These are phyloP conservation scores for Chrysoporthe deuterocubensis DNA, from an alignment of 2,329 filamentous ascomycete species.

Conservation along the genomic window DNA sequence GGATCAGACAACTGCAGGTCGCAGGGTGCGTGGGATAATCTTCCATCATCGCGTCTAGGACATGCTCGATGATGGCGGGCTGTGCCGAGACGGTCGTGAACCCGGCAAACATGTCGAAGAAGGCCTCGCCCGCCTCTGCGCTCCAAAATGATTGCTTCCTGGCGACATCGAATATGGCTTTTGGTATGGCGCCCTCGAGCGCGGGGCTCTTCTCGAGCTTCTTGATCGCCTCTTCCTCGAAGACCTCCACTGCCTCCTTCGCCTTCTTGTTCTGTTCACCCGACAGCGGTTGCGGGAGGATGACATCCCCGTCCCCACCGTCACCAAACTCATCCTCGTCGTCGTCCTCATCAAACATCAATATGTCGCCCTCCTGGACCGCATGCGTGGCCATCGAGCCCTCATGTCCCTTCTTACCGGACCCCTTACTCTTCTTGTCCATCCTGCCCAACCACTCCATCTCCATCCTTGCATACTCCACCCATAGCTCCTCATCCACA, in stretches of 20 bases:
- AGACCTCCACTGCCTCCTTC: conserved; percentile 46
- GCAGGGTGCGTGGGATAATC: conserved; percentile 63
- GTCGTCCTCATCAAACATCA: conserved; percentile 50
- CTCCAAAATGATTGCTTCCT: conserved; percentile 76
- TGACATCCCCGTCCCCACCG: conserved; percentile 44
- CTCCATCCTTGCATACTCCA: conserved; percentile 89
- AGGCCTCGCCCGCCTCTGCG: conserved; percentile 68
- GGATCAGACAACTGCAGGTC: conserved; percentile 72
- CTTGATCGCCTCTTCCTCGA: conserved; percentile 49
- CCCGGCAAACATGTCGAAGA: conserved; percentile 77
- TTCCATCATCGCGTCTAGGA: conserved; percentile 67
- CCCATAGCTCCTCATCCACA: conserved; percentile 73
- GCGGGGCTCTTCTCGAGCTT: conserved; percentile 77
- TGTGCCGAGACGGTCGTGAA: conserved; percentile 72
- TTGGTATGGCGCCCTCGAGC: conserved; percentile 88
- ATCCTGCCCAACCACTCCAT: conserved; percentile 90
- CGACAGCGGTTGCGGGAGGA: conserved; percentile 50
- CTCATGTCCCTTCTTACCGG: conserved; percentile 47
- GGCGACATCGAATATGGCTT: conserved; percentile 87
- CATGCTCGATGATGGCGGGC: conserved; percentile 71
- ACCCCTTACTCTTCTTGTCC: conserved; percentile 73
- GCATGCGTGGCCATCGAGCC: conserved; percentile 37
- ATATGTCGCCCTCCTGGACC: conserved; percentile 49
- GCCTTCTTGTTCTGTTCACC: conserved; percentile 36
- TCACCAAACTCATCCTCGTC: conserved; percentile 54